A percentile compares a stretch with the other conserved stretches of the same genome.
Evolutionary conservation across 805 yeast genomes (phyloP).

Genomic region (Cyberlindnera maritima): DNA sequence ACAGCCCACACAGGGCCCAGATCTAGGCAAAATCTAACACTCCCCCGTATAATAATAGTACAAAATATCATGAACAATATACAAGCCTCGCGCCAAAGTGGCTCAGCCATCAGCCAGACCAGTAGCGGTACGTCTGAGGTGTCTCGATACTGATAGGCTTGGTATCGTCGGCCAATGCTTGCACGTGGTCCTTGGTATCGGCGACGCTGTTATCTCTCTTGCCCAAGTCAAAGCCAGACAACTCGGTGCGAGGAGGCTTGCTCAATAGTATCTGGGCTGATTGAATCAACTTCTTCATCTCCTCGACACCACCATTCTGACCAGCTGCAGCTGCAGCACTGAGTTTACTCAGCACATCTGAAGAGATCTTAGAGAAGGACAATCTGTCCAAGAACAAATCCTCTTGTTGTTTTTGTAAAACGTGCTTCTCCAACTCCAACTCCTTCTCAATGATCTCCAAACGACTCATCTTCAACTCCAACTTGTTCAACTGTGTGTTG

Average conservation of each 20-base stretch:
- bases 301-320: conserved; percentile 3
- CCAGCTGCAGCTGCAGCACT: conserved; percentile 23
- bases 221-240: conserved; percentile 26
- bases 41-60: conserved; percentile 1
- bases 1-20: background rate
- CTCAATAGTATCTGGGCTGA: conserved; percentile 28
- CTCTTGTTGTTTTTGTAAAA: conserved; percentile 59
- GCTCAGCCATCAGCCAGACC: conserved; percentile 47
- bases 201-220: conserved; percentile 17
- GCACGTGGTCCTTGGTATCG: conserved; percentile 26
- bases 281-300: conserved; percentile 13
- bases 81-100: background rate
- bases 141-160: conserved; percentile 60
- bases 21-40: background rate
- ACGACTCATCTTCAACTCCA: conserved; percentile 60
- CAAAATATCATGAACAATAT: background rate
- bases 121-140: conserved; percentile 62
- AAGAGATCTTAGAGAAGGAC: conserved; percentile 60
- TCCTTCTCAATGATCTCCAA: conserved; percentile 62
- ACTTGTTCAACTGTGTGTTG: conserved; percentile 59
- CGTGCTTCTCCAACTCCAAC: conserved; percentile 60
- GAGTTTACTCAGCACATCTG: conserved; percentile 45
- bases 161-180: conserved; percentile 31
- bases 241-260: conserved; percentile 30
- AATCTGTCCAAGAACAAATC: conserved; percentile 64